Conservation (phyloP, 2,329 filamentous ascomycete genomes). For the Colletotrichum trifolii region DNA sequence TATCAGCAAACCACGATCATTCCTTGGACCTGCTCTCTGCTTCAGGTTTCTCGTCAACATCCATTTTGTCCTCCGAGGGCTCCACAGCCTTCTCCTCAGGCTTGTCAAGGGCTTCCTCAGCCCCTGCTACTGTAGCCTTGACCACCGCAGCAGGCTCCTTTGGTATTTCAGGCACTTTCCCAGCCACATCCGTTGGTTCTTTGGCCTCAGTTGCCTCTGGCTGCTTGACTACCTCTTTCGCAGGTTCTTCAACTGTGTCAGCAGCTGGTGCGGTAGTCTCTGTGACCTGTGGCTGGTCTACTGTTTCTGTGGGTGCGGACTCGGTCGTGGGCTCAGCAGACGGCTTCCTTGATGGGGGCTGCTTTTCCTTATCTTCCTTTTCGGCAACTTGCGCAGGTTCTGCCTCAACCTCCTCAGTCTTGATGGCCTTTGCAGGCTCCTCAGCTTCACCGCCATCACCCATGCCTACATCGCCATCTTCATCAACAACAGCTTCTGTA, state of each 20-base stretch:
- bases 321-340: slow-evolving; percentile 23
- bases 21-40: slow-evolving; percentile 23
- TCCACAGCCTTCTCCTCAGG: slow-evolving; percentile 34
- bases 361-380: slow-evolving; percentile 39
- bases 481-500: slow-evolving; percentile 50
- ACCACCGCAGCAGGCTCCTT: slow-evolving; percentile 39
- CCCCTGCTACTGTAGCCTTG: slow-evolving; percentile 14
- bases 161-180: neutral
- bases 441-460: slow-evolving; percentile 48
- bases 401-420: slow-evolving; percentile 52
- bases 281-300: slow-evolving; percentile 35
- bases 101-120: slow-evolving; percentile 31
- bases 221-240: slow-evolving; percentile 32
- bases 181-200: slow-evolving; percentile 7
- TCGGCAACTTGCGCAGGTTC: slow-evolving; percentile 45
- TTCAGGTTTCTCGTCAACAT: slow-evolving; percentile 36
- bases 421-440: slow-evolving; percentile 47
- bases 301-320: slow-evolving; percentile 37
- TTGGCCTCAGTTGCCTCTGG: slow-evolving; percentile 37
- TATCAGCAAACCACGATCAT: neutral
- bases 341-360: slow-evolving; percentile 33
- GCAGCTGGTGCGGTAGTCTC: slow-evolving; percentile 29
- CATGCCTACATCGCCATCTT: slow-evolving; percentile 65
- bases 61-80: slow-evolving; percentile 38
- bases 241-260: slow-evolving; percentile 6